A percentile compares a stretch with the other conserved stretches of the same genome.
Evolutionary conservation across 495 filamentous ascomycete genomes (phyloP).

Genomic region (Podospora sp.): DNA sequence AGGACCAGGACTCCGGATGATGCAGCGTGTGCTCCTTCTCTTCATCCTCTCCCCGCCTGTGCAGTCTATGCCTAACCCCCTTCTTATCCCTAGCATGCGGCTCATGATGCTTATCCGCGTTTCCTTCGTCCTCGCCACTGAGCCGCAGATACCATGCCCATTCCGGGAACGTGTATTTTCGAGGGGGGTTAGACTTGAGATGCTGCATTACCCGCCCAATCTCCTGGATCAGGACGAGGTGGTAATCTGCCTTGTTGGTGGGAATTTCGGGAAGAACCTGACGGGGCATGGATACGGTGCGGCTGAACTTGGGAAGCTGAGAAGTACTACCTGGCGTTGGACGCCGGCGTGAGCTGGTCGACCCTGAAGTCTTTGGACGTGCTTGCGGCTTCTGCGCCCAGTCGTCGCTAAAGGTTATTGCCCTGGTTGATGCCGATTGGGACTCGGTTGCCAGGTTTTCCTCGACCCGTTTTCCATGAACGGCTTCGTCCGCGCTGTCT

Average conservation of each 20-base stretch:
- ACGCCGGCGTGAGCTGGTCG: not conserved
- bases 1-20: constrained; percentile 61
- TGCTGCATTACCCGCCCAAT: constrained; percentile 68
- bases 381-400: constrained; percentile 18
- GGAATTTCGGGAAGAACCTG: constrained; percentile 35
- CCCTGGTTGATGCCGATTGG: not conserved
- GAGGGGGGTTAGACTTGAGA: constrained; percentile 58
- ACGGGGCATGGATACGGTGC: constrained; percentile 34
- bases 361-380: not conserved
- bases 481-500: constrained; percentile 30
- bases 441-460: constrained; percentile 22
- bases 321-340: constrained; percentile 4
- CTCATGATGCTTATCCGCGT: constrained; percentile 46
- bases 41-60: constrained; percentile 9
- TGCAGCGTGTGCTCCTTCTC: constrained; percentile 4
- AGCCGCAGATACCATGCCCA: constrained; percentile 81
- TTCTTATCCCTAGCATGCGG: constrained; percentile 14
- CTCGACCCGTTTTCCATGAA: constrained; percentile 5
- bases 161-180: constrained; percentile 75
- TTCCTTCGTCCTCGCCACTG: constrained; percentile 68
- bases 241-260: constrained; percentile 57
- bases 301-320: constrained; percentile 22
- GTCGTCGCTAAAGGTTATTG: constrained; percentile 14
- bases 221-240: constrained; percentile 67
- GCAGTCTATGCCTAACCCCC: not conserved